Percentiles rank a stretch among this genome's conserved stretches.
These are phyloP conservation scores for Tuber microsphaerosporum DNA, from an alignment of 495 filamentous ascomycete genomes.

Conservation along the genomic window DNA sequence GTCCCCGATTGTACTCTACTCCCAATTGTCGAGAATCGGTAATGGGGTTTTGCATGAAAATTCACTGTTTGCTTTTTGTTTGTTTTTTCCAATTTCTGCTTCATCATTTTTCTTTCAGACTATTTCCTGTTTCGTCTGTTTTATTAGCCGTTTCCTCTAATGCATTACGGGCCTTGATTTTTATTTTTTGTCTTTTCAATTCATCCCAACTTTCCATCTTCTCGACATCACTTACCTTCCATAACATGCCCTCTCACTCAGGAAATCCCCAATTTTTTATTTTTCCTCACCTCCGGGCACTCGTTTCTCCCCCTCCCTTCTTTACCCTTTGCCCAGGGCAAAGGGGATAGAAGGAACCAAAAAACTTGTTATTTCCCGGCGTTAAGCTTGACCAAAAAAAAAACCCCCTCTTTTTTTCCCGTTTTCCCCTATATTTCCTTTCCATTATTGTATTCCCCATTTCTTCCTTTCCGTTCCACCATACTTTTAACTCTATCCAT, in stretches of 20 bases:
- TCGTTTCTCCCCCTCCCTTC: background rate
- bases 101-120: background rate
- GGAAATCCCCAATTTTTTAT: background rate
- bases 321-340: background rate
- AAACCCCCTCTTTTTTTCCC: slow-evolving; percentile 14
- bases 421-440: slow-evolving; percentile 23
- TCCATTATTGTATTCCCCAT: slow-evolving; percentile 25
- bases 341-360: background rate
- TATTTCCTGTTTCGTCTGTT: background rate
- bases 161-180: background rate
- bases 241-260: background rate
- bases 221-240: background rate
- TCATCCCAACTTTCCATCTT: background rate
- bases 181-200: background rate
- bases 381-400: background rate
- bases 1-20: background rate
- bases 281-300: background rate
- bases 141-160: background rate
- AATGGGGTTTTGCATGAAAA: slow-evolving; percentile 1
- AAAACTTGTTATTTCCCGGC: background rate
- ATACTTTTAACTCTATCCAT: slow-evolving; percentile 15
- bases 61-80: background rate
- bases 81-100: background rate
- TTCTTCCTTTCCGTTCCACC: slow-evolving; percentile 1
- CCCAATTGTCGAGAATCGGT: background rate